Evolutionary conservation across 108 stramenopile genomes (phyloP).

Genomic region (Nitzschia palea): DNA sequence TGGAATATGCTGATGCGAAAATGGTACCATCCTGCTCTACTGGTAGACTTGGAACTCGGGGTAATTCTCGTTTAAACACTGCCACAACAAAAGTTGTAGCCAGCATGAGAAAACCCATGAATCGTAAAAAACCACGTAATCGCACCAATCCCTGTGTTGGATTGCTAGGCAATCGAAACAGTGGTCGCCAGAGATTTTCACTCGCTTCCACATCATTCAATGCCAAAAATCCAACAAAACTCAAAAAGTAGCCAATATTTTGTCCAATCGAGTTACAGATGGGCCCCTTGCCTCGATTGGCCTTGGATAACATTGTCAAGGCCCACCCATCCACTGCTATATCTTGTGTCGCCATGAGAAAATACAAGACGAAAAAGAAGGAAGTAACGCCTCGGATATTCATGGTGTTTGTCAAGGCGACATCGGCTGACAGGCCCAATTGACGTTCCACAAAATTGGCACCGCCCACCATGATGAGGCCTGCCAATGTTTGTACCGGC

Average conservation of each 20-base stretch:
- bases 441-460: constrained; percentile 82
- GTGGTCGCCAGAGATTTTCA: constrained; percentile 76
- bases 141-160: constrained; percentile 74
- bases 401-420: constrained; percentile 27
- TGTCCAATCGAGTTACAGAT: constrained; percentile 97
- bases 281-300: constrained; percentile 94
- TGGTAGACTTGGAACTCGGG: constrained; percentile 20
- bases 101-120: constrained; percentile 95
- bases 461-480: constrained; percentile 78
- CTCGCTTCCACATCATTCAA: constrained; percentile 91
- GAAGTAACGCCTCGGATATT: constrained; percentile 82
- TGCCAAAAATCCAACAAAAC: constrained; percentile 96
- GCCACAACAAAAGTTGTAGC: constrained; percentile 87
- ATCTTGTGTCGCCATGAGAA: constrained; percentile 99
- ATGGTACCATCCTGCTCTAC: not conserved
- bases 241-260: constrained; percentile 94
- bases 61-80: constrained; percentile 77
- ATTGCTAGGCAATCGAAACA: constrained; percentile 60
- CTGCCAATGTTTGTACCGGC: constrained; percentile 93
- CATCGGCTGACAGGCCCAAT: constrained; percentile 50
- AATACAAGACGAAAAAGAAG: constrained; percentile 95
- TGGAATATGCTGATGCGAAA: constrained; percentile 5
- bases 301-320: constrained; percentile 94
- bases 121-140: constrained; percentile 85
- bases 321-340: constrained; percentile 99